Conservation (phyloP, 2,329 filamentous ascomycete genomes). For the Penicillium corylophilum region DNA sequence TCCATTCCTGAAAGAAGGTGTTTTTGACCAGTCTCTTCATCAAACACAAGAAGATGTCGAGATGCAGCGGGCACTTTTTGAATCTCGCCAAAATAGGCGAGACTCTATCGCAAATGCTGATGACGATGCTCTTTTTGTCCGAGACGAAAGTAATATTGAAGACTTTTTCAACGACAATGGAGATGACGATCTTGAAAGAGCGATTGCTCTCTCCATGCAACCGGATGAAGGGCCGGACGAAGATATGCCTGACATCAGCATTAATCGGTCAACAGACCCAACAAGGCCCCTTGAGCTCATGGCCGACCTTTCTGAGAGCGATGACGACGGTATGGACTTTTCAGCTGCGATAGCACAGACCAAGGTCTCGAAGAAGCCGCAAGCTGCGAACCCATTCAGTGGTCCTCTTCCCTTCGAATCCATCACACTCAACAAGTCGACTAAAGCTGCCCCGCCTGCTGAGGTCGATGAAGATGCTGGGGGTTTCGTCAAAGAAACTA, state of each 20-base stretch:
- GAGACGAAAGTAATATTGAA: constrained; percentile 44
- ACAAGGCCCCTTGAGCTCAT: constrained; percentile 21
- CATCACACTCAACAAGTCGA: constrained; percentile 65
- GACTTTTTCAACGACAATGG: constrained; percentile 61
- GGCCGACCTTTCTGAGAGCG: constrained; percentile 52
- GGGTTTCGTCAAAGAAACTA: constrained; percentile 61
- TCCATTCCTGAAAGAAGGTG: constrained; percentile 39
- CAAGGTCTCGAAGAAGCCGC: constrained; percentile 56
- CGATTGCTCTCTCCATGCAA: constrained; percentile 81
- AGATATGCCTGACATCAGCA: constrained; percentile 33
- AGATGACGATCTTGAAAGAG: constrained; percentile 73
- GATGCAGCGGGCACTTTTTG: constrained; percentile 50
- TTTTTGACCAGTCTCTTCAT: constrained; percentile 37
- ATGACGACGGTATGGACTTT: constrained; percentile 75
- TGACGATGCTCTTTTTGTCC: constrained; percentile 58
- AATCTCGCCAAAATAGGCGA: constrained; percentile 30
- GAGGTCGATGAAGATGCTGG: constrained; percentile 57
- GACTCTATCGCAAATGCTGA: constrained; percentile 30
- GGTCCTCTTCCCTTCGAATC: constrained; percentile 89
- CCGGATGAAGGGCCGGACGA: constrained; percentile 43
- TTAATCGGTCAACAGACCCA: constrained; percentile 50
- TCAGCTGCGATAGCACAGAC: constrained; percentile 72
- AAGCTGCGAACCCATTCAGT: constrained; percentile 58
- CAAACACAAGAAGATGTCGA: constrained; percentile 38
- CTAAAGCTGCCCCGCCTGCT: constrained; percentile 42